Evolutionary conservation across 2,329 filamentous ascomycete genomes (phyloP).

Genomic region (Cladosporium velox): DNA sequence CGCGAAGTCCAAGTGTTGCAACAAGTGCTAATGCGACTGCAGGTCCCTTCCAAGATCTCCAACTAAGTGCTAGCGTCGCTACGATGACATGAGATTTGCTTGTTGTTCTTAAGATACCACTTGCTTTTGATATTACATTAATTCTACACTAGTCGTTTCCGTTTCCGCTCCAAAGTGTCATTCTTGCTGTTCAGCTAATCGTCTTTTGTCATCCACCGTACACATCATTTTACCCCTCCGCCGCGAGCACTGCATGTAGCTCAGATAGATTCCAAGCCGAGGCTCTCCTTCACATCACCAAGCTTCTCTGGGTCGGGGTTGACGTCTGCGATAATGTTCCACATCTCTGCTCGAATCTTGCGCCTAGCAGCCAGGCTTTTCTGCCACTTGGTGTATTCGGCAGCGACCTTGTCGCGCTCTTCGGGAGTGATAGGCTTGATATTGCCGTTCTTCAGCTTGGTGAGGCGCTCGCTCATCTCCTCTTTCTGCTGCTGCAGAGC

Average conservation of each 20-base stretch:
- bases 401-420: constrained; percentile 51
- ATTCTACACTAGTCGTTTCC: background rate
- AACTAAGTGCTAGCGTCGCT: background rate
- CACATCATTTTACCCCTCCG: background rate
- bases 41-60: constrained; percentile 20
- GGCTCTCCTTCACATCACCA: constrained; percentile 43
- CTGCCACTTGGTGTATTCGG: constrained; percentile 48
- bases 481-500: constrained; percentile 49
- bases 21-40: background rate
- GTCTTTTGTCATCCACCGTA: background rate
- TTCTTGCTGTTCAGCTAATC: background rate
- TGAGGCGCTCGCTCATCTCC: constrained; percentile 45
- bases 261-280: constrained; percentile 30
- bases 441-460: constrained; percentile 43
- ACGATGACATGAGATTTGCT: background rate
- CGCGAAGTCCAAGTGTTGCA: background rate
- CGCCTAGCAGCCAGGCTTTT: constrained; percentile 45
- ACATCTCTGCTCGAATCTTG: constrained; percentile 54
- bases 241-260: too few relatives aligned
- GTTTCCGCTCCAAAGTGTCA: background rate
- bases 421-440: constrained; percentile 50
- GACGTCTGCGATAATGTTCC: constrained; percentile 47
- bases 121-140: constrained; percentile 2
- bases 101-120: constrained; percentile 14
- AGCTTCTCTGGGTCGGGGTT: constrained; percentile 49